These are phyloP conservation scores for Kwoniella mangroviensis DNA, from an alignment of 768 basidiomycete genomes.

Conservation along the genomic window DNA sequence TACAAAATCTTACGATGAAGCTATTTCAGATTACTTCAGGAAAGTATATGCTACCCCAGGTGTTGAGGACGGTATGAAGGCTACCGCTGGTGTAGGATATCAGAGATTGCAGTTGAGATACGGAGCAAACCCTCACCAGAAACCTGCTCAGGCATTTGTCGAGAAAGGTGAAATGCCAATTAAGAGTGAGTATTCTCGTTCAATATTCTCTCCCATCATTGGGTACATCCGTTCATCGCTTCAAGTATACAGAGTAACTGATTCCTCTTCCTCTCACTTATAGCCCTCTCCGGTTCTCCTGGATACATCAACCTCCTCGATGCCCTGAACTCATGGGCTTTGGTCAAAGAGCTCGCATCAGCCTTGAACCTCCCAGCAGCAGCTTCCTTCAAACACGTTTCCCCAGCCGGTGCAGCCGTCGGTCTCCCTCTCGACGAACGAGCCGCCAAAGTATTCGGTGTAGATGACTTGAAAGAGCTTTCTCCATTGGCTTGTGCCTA, in stretches of 20 bases:
- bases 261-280: not conserved
- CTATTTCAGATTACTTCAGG: slow-evolving; percentile 94
- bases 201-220: not conserved
- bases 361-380: slow-evolving; percentile 89
- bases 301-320: slow-evolving; percentile 99
- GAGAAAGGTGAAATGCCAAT: slow-evolving; percentile 87
- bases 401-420: slow-evolving; percentile 94
- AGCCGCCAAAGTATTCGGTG: slow-evolving; percentile 93
- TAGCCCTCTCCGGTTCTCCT: slow-evolving; percentile 89
- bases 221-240: slow-evolving; percentile 65
- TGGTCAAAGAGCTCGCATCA: slow-evolving; percentile 90
- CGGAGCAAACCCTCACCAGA: slow-evolving; percentile 98
- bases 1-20: slow-evolving; percentile 92
- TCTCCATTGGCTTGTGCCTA: slow-evolving; percentile 91
- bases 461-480: slow-evolving; percentile 87
- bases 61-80: slow-evolving; percentile 64
- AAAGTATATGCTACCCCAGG: slow-evolving; percentile 91
- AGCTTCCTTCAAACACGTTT: slow-evolving; percentile 99
- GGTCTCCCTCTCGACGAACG: slow-evolving; percentile 75
- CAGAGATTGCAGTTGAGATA: slow-evolving; percentile 88
- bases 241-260: not conserved
- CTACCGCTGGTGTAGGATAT: slow-evolving; percentile 65
- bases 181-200: slow-evolving; percentile 67
- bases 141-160: slow-evolving; percentile 95
- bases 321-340: slow-evolving; percentile 93